Evolutionary conservation across 495 filamentous ascomycete genomes (phyloP).

Genomic region (Tirmania nivea): DNA sequence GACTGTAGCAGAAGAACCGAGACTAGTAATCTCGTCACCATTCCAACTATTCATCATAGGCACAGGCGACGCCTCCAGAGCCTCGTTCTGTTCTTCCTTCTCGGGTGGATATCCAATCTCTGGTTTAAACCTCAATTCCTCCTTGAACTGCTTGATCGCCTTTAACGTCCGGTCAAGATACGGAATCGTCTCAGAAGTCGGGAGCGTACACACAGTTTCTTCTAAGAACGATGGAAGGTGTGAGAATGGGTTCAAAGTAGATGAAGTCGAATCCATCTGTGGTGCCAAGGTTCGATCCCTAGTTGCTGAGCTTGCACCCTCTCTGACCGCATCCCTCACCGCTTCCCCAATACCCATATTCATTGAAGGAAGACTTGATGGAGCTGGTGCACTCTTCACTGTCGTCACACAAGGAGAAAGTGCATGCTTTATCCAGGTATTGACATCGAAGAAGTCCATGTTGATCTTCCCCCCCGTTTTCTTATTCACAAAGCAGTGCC

Average conservation of each 20-base stretch:
- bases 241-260: background rate
- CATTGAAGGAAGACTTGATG: background rate
- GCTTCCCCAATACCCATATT: constrained; percentile 18
- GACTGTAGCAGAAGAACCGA: no score
- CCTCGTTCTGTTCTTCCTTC: no score
- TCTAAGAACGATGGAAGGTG: background rate
- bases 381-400: constrained; percentile 30
- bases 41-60: no score
- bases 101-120: constrained; percentile 30
- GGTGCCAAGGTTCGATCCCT: constrained; percentile 28
- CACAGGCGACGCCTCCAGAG: background rate
- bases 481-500: constrained; percentile 72
- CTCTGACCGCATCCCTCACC: constrained; percentile 13
- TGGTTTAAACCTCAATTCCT: constrained; percentile 39
- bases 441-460: constrained; percentile 62
- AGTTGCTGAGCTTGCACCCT: constrained; percentile 2
- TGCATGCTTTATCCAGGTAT: constrained; percentile 60
- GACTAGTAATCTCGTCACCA: no score
- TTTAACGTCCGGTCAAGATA: constrained; percentile 64
- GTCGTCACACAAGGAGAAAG: constrained; percentile 52
- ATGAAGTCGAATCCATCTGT: constrained; percentile 25
- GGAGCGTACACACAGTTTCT: constrained; percentile 24
- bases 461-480: constrained; percentile 58
- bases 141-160: constrained; percentile 49
- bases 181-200: constrained; percentile 30